Conservation (phyloP, 345 rosid species). For the Populus deltoides region DNA sequence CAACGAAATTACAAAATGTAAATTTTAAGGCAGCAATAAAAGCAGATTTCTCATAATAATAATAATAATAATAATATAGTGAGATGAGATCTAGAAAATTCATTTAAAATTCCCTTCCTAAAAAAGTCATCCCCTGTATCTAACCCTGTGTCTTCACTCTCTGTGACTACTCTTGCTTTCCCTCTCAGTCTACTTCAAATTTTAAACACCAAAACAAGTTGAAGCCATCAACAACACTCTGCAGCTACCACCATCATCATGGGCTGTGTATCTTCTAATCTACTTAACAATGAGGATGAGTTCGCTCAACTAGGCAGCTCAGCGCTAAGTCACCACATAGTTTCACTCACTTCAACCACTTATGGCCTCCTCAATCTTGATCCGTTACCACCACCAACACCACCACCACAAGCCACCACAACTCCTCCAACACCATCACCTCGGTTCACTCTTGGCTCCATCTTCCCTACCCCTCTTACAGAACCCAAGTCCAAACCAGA, state of each 20-base stretch:
- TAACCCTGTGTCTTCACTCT: not conserved
- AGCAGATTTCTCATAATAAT: not conserved
- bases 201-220: not conserved
- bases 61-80: not conserved
- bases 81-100: too few species aligned
- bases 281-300: conserved; percentile 72
- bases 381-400: conserved; percentile 45
- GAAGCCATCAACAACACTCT: too few species aligned
- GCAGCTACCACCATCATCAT: conserved; percentile 22
- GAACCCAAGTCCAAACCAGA: conserved; percentile 47
- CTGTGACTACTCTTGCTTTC: not conserved
- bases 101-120: not conserved
- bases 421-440: conserved; percentile 56
- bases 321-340: conserved; percentile 82
- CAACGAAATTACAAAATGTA: too few species aligned
- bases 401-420: conserved; percentile 21
- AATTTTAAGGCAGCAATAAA: too few species aligned
- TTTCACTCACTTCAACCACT: conserved; percentile 86
- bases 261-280: conserved; percentile 92
- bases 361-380: conserved; percentile 92
- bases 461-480: conserved; percentile 39
- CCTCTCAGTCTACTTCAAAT: not conserved
- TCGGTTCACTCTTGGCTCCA: conserved; percentile 46
- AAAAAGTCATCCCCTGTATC: not conserved
- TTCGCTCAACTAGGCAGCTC: conserved; percentile 65